These are phyloP conservation scores for Aquilaria malaccensis DNA, from an alignment of 345 rosid species.

Conservation along the genomic window DNA sequence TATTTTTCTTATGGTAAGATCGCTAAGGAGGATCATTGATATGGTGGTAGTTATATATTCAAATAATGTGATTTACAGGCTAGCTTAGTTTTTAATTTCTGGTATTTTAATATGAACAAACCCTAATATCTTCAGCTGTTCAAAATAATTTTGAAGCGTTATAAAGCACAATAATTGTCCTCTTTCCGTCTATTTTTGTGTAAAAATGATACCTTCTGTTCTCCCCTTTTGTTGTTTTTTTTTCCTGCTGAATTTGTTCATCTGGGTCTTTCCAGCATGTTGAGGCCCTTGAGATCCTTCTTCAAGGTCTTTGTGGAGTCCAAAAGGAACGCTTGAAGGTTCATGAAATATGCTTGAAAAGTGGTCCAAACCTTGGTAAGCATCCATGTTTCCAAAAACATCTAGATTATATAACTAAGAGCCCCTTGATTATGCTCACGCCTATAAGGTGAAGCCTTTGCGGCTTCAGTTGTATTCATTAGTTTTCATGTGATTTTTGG, in stretches of 20 bases:
- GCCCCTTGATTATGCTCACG: background rate
- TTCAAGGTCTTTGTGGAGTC: conserved; percentile 97
- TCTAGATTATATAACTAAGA: background rate
- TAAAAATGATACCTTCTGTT: background rate
- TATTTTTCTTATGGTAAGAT: background rate
- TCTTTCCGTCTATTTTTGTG: background rate
- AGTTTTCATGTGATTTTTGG: too few relatives aligned
- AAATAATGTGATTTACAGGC: too few relatives aligned
- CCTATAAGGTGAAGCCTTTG: background rate
- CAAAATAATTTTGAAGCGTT: too few relatives aligned
- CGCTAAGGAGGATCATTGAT: background rate
- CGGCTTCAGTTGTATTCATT: too few relatives aligned
- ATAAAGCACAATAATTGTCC: too few relatives aligned
- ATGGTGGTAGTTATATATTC: background rate
- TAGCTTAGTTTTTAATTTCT: too few relatives aligned
- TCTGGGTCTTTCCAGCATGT: conserved; percentile 55
- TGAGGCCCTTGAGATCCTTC: conserved; percentile 97
- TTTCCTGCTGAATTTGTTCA: background rate
- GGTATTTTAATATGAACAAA: too few relatives aligned
- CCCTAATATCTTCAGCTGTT: too few relatives aligned
- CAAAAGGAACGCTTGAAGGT: conserved; percentile 76
- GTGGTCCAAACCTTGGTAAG: conserved; percentile 69
- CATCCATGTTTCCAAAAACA: background rate
- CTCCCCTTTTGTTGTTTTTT: background rate
- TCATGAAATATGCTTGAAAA: conserved; percentile 85